phyloP scores from a whole-genome alignment of 257 asterid species.

The Gardenia jasminoides region DNA sequence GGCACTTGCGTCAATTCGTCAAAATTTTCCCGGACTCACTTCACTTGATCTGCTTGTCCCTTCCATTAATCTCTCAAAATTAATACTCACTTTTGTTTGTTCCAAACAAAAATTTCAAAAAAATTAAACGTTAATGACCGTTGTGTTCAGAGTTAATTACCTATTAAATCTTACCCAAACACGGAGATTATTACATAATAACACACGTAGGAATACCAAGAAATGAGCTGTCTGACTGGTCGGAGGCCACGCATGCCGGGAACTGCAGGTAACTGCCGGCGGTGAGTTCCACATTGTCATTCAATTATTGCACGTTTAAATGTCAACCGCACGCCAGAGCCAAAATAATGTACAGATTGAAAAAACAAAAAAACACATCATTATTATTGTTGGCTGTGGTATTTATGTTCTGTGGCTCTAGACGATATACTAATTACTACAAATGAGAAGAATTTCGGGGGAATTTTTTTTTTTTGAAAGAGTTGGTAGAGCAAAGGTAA shows the following conservation, averaged over 20 bases:
- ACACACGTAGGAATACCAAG: not conserved
- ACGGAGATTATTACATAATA: not conserved
- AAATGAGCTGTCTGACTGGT: not conserved
- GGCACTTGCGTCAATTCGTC: constrained; percentile 6
- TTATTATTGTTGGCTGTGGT: not conserved
- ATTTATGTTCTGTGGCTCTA: not conserved
- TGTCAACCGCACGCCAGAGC: not conserved
- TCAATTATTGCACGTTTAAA: not conserved
- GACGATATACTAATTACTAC: not conserved
- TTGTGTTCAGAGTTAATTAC: constrained; percentile 15
- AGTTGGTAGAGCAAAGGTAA: constrained; percentile 5
- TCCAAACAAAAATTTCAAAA: not conserved
- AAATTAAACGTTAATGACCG: constrained; percentile 20
- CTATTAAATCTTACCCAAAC: not conserved
- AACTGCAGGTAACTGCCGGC: not conserved
- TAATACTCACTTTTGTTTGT: not conserved
- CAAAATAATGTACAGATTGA: not conserved
- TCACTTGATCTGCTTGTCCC: constrained; percentile 8
- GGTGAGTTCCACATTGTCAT: constrained; percentile 5
- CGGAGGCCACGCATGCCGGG: not conserved
- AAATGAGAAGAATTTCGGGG: not conserved
- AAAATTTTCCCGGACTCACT: not conserved
- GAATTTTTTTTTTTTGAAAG: no score
- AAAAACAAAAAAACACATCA: no score
- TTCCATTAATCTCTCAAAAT: constrained; percentile 1